Base-by-base conservation (phyloP, 305 asterid genomes). In the Fraxinus latifolia region DNA sequence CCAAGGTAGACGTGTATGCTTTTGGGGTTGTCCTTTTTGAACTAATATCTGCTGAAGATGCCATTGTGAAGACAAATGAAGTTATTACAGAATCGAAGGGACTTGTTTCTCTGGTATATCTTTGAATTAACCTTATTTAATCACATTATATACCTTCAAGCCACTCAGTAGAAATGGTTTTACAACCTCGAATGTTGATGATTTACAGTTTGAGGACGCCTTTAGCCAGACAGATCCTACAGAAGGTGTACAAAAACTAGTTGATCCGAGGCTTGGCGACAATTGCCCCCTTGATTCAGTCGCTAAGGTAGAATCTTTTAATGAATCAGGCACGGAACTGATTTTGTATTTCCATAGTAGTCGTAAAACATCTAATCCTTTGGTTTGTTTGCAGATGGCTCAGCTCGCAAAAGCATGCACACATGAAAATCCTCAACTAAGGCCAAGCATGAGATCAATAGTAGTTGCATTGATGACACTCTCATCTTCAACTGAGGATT, bases 371-470 rank as follows among this genome's bases (percentile, higher is more conserved):
- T 21, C 0, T 39, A 11, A 23, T 7, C 17, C 23, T 85, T 31
- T 76, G 5, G 60, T 7, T 15, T 5, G 7, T 58, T 67, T 87
- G 86, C 81, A 95, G 98, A 91, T 93, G 82, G 93, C 93, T n/a
- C 92, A 90, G 74, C 95, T 95, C 31, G 99, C 95, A 5, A 91
- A 84, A 84, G 94, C 91, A 3, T 95, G 99, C 85, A 89, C 95
- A 8, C 90, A 92, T 47, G 99, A 91, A 81, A 91, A 91, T 87
- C 97, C 97, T 23, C 97, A 89, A 76, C 77, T 90, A 15, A 89
- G 99, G 86, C 97, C 99, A 53, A 93, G 91, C 77, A 95, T 93
- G 98, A 90, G 99, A 77, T 90, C 98, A 4, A 89, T 92, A 79
- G 99, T 94, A 21, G 98, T 92, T 36, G 97, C 95, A 36, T 86